phyloP scores from a whole-genome alignment of 805 yeast genomes.

The Wickerhamiella bombiphila region DNA sequence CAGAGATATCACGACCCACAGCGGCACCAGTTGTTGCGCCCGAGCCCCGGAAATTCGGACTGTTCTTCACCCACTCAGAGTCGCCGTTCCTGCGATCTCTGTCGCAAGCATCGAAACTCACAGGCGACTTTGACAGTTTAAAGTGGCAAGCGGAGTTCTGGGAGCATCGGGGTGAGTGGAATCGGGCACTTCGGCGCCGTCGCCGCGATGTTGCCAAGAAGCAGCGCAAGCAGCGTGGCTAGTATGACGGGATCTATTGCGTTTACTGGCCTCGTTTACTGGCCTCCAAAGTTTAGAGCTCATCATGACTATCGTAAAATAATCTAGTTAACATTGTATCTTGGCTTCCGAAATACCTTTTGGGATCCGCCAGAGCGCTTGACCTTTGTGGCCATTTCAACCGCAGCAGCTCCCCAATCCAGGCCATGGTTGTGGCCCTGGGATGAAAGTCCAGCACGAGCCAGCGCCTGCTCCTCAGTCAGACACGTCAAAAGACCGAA shows the following conservation, averaged over 20 bases:
- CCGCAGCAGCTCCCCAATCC: slow-evolving; percentile 99
- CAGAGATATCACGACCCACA: too few relatives aligned
- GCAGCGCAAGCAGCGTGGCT: slow-evolving; percentile 30
- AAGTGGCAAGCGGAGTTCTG: slow-evolving; percentile 67
- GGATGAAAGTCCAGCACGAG: slow-evolving; percentile 68
- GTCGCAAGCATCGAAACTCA: slow-evolving; percentile 52
- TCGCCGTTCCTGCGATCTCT: slow-evolving; percentile 84
- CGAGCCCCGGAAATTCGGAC: slow-evolving; percentile 27
- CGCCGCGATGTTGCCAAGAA: slow-evolving; percentile 59
- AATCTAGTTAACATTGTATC: too few relatives aligned
- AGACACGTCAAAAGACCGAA: slow-evolving; percentile 89
- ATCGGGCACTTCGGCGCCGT: slow-evolving; percentile 57
- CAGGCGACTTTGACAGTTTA: slow-evolving; percentile 24
- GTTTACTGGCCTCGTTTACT: too few relatives aligned
- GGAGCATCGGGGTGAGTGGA: slow-evolving; percentile 68
- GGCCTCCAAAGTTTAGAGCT: too few relatives aligned
- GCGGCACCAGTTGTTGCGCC: slow-evolving; percentile 16
- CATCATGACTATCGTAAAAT: too few relatives aligned
- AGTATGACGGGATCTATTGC: too few relatives aligned
- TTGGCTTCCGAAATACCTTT: slow-evolving; percentile 1
- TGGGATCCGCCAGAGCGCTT: background rate
- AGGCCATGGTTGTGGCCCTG: slow-evolving; percentile 91
- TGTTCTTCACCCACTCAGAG: slow-evolving; percentile 70
- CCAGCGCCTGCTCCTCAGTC: slow-evolving; percentile 86
- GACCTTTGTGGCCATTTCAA: slow-evolving; percentile 57